Evolutionary conservation across 2,329 filamentous ascomycete genomes (phyloP).

Genomic region (Fusarium sp.): DNA sequence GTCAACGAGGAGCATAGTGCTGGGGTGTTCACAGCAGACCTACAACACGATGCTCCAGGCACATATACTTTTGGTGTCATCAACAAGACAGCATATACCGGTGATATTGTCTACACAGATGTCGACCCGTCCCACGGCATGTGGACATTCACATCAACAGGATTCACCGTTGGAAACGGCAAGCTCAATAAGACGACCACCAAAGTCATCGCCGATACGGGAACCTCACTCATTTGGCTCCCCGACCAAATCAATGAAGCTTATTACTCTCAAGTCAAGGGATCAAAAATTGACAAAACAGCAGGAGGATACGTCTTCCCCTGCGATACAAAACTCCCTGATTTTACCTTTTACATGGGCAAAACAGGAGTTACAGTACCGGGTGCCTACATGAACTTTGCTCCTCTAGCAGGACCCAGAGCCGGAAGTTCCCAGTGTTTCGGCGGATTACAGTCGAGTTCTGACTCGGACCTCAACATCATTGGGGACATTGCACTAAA

Average conservation of each 20-base stretch:
- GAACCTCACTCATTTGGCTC: slow-evolving; percentile 73
- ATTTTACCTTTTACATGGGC: slow-evolving; percentile 66
- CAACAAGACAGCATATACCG: slow-evolving; percentile 70
- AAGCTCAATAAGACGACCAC: slow-evolving; percentile 46
- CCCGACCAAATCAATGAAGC: slow-evolving; percentile 61
- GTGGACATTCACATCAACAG: slow-evolving; percentile 66
- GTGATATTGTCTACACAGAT: slow-evolving; percentile 69
- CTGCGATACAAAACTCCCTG: slow-evolving; percentile 58
- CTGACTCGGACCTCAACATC: slow-evolving; percentile 61
- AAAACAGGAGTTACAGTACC: slow-evolving; percentile 67
- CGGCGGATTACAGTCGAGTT: slow-evolving; percentile 73
- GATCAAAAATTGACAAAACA: slow-evolving; percentile 53
- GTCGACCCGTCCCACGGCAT: slow-evolving; percentile 71
- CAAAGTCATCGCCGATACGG: slow-evolving; percentile 65
- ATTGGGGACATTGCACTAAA: slow-evolving; percentile 72
- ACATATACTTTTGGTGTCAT: slow-evolving; percentile 80
- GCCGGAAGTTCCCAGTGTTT: slow-evolving; percentile 61
- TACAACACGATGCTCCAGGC: slow-evolving; percentile 66
- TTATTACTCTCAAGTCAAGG: slow-evolving; percentile 61
- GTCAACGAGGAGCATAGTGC: slow-evolving; percentile 32
- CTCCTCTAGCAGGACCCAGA: slow-evolving; percentile 48
- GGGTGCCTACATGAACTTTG: slow-evolving; percentile 65
- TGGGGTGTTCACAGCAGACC: slow-evolving; percentile 73
- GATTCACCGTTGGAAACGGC: slow-evolving; percentile 30
- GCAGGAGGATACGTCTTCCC: slow-evolving; percentile 61